Conservation (phyloP, 495 filamentous ascomycete species). For the Platismatia glauca region DNA sequence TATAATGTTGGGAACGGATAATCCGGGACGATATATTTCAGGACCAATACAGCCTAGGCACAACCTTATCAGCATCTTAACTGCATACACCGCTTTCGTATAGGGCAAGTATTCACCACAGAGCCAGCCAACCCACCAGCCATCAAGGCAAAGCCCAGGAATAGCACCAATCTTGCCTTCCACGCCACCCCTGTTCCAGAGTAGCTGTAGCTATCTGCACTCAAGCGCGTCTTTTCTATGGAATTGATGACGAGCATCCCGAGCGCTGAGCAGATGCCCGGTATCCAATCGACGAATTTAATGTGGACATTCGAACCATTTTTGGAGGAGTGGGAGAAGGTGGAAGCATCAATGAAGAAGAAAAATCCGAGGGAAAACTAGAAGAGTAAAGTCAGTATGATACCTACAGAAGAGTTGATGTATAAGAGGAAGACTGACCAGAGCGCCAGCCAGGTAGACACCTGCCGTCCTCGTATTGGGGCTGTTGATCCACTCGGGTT, state of each 20-base stretch:
- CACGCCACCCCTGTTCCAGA: slow-evolving; percentile 80
- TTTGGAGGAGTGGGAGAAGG: slow-evolving; percentile 69
- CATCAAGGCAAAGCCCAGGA: slow-evolving; percentile 88
- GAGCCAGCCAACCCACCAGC: slow-evolving; percentile 90
- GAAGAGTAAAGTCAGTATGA: not conserved
- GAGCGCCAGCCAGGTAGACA: slow-evolving; percentile 76
- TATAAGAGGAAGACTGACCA: slow-evolving; percentile 49
- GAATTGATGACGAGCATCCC: slow-evolving; percentile 99
- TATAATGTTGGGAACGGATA: slow-evolving; percentile 77
- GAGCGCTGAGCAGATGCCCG: slow-evolving; percentile 82
- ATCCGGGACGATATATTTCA: slow-evolving; percentile 78
- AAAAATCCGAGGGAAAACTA: slow-evolving; percentile 98
- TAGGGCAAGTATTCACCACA: slow-evolving; percentile 43
- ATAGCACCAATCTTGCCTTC: slow-evolving; percentile 93
- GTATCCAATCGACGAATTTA: slow-evolving; percentile 97
- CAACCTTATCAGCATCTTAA: not conserved
- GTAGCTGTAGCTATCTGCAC: slow-evolving; percentile 80
- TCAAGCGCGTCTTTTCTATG: slow-evolving; percentile 85
- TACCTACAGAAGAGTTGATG: not conserved
- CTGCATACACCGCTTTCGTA: not conserved
- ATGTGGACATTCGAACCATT: slow-evolving; percentile 82
- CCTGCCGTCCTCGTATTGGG: slow-evolving; percentile 70
- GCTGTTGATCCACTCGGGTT: slow-evolving; percentile 86
- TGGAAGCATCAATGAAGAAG: slow-evolving; percentile 84
- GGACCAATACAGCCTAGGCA: slow-evolving; percentile 63